Evolutionary conservation across 164 flowering plant genomes (phyloP).

Genomic region (Chloranthus sessilifolius): DNA sequence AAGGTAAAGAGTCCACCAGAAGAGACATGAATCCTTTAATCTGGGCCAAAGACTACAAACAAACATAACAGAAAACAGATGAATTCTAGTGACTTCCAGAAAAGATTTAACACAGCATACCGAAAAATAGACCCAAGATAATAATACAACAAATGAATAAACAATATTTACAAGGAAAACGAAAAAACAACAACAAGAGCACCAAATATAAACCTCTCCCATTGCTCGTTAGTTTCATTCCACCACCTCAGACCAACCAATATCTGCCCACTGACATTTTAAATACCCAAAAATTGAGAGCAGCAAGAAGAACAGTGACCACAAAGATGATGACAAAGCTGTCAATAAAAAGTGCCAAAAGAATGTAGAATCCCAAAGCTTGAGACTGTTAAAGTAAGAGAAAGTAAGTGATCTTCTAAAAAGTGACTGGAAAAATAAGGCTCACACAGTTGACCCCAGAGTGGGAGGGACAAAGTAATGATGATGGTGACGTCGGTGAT

Average conservation of each 20-base stretch:
- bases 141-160: too few species aligned
- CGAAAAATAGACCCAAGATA: too few species aligned
- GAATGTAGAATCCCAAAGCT: conserved; percentile 88
- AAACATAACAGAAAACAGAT: conserved; percentile 11
- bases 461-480: too few species aligned
- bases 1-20: conserved; percentile 97
- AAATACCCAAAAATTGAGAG: conserved; percentile 97
- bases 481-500: too few species aligned
- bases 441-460: too few species aligned
- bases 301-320: conserved; percentile 84
- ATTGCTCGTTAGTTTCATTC: conserved; percentile 91
- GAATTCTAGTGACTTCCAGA: neutral
- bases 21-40: conserved; percentile 98
- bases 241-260: conserved; percentile 97
- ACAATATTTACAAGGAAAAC: neutral
- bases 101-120: neutral
- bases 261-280: conserved; percentile 96
- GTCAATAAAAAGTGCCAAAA: conserved; percentile 67
- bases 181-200: conserved; percentile 22
- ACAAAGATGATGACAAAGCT: conserved; percentile 94
- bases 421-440: too few species aligned
- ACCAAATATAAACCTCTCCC: conserved; percentile 97
- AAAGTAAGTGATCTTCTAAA: too few species aligned
- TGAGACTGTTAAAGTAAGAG: conserved; percentile 47
- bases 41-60: conserved; percentile 73